Base-by-base conservation (phyloP, 2,329 filamentous ascomycete species). In the Hypoxylon sp. region DNA sequence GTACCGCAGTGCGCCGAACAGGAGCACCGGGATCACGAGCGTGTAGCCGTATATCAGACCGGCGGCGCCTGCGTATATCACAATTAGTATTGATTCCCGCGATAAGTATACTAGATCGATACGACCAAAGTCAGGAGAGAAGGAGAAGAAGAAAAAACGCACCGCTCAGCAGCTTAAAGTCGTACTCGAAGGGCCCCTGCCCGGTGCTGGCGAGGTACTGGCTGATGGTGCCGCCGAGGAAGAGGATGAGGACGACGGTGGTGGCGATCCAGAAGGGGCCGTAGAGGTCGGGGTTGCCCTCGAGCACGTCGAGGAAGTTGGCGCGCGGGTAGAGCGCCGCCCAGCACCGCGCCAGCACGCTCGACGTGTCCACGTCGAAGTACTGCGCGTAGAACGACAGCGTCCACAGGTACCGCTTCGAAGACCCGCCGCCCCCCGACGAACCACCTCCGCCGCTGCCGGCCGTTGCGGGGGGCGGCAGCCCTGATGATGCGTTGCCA, bases 261-360 rank as follows among this genome's bases (percentile, higher is more conserved):
- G 95, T 98, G 8, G 95, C 95, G 77, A 99, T 98, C 95, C 95
- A 99, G 73, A 98, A 92, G 1, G 95, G 95, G 1, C 94, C 94
- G 80, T 99, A 99, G 27, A 99, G 80, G 72, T 99, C 95, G 1
- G 95, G 91, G 74, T 98, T 98, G 17, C 95, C 95, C 73, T 99
- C 95, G 23, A 99, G 84, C 29, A 98, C 92, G 72, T 99, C 95
- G 63, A 99, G 88, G 78, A 99, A 99, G 80, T 97, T 97, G 55
- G 89, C 89, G 62, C 92, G 88, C 41, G 95, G 95, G 76, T 90
- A 97, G 33, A 98, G 79, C n/a, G 94, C 88, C 1, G 92, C 89
- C 75, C 88, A 88, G 77, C 95, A 98, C 65, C 95, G 90, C 70
- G 88, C 83, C 53, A 97, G 79, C 17, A 99, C 93, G 49, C 95